phyloP scores from a whole-genome alignment of 2,329 filamentous ascomycete genomes.

The Neocucurbitaria cava region DNA sequence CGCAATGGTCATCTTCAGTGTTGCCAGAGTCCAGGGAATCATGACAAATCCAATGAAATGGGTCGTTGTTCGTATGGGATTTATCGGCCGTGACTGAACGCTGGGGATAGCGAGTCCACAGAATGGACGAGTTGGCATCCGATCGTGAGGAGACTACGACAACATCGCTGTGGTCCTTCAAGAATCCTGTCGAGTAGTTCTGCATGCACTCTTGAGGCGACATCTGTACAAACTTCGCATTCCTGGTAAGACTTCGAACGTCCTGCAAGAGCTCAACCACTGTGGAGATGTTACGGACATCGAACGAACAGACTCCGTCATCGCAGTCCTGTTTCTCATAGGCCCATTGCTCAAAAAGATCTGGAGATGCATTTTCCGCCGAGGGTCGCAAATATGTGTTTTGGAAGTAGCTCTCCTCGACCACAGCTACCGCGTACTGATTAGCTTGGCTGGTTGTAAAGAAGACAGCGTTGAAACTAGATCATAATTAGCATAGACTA shows the following conservation, averaged over 20 bases:
- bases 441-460: conserved; percentile 22
- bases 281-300: conserved; percentile 6
- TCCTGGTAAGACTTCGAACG: conserved; percentile 9
- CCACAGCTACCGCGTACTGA: conserved; percentile 24
- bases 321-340: conserved; percentile 1
- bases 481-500: background rate
- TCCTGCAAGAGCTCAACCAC: conserved; percentile 12
- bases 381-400: conserved; percentile 14
- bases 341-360: conserved; percentile 8
- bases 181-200: conserved; percentile 15
- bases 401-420: conserved; percentile 7
- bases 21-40: conserved; percentile 4
- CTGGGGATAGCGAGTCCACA: conserved; percentile 21
- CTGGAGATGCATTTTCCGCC: conserved; percentile 14
- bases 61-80: conserved; percentile 14
- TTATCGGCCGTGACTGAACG: conserved; percentile 9
- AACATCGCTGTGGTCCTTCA: conserved; percentile 15
- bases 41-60: conserved; percentile 22
- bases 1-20: background rate
- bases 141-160: conserved; percentile 9
- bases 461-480: conserved; percentile 24
- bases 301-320: conserved; percentile 7
- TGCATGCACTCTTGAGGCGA: conserved; percentile 10
- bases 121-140: conserved; percentile 8
- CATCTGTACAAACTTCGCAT: conserved; percentile 3